A percentile compares a stretch with the other conserved stretches of the same genome.
These are phyloP conservation scores for Mediolabrus comicus DNA, from an alignment of 108 stramenopile species.

Conservation along the genomic window DNA sequence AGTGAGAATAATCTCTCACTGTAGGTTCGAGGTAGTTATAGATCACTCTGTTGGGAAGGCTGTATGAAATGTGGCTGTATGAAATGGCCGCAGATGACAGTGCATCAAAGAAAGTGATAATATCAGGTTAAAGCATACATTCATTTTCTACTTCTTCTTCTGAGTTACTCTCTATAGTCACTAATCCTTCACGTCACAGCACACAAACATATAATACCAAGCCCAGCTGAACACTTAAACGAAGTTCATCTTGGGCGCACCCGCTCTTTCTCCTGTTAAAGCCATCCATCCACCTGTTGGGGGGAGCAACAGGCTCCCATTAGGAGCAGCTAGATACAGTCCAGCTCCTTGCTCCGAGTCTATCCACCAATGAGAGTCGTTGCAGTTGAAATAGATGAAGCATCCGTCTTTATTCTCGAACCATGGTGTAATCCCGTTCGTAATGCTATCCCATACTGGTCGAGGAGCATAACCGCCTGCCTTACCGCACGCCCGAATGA, in stretches of 20 bases:
- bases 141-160: no score
- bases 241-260: conserved; percentile 30
- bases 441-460: conserved; percentile 27
- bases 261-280: conserved; percentile 19
- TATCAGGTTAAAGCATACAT: no score
- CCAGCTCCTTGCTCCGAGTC: conserved; percentile 13
- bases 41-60: no score
- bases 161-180: no score
- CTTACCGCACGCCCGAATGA: conserved; percentile 25
- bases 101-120: no score
- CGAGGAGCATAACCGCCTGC: conserved; percentile 38
- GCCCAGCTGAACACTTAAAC: conserved; percentile 6
- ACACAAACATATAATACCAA: background rate
- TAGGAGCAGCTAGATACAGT: conserved; percentile 29
- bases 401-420: conserved; percentile 26
- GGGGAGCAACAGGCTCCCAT: conserved; percentile 30
- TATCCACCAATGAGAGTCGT: conserved; percentile 35
- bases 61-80: no score
- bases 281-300: conserved; percentile 28
- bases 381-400: conserved; percentile 30
- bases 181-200: background rate
- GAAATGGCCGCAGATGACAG: no score
- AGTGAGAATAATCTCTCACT: no score
- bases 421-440: conserved; percentile 39
- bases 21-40: no score